phyloP scores from a whole-genome alignment of 352 stramenopile species.

The Pythium biforme region DNA sequence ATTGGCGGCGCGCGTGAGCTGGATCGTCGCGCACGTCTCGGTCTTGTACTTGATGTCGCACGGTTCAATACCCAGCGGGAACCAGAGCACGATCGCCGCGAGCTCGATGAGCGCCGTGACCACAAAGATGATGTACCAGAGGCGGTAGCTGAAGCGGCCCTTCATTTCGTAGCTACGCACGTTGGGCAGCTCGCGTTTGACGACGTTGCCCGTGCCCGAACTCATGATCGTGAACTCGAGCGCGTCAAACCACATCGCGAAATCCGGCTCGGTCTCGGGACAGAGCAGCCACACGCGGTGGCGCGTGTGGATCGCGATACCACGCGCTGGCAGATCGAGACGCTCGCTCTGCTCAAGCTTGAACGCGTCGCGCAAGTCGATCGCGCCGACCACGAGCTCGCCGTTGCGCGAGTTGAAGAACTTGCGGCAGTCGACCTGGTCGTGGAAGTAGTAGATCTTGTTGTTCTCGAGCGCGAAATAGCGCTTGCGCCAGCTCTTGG shows the following conservation, averaged over 20 bases:
- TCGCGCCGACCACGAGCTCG: constrained; percentile 71
- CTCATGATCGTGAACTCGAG: constrained; percentile 73
- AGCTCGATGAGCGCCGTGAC: constrained; percentile 68
- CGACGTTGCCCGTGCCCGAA: constrained; percentile 77
- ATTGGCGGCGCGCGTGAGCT: constrained; percentile 45
- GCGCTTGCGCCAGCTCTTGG: constrained; percentile 38
- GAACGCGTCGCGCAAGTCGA: constrained; percentile 61
- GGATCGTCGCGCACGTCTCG: constrained; percentile 60
- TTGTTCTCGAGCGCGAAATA: constrained; percentile 51
- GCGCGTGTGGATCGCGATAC: constrained; percentile 83
- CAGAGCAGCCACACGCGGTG: constrained; percentile 84
- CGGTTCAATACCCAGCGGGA: constrained; percentile 72
- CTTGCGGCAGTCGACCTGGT: constrained; percentile 79
- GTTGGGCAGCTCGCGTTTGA: constrained; percentile 84
- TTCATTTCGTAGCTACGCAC: constrained; percentile 90
- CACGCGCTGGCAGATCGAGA: constrained; percentile 79
- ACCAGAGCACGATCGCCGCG: constrained; percentile 79
- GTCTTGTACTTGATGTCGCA: constrained; percentile 50
- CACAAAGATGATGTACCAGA: constrained; percentile 81
- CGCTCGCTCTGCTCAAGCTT: constrained; percentile 23
- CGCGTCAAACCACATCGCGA: constrained; percentile 82
- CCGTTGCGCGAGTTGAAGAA: constrained; percentile 82
- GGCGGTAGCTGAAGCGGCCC: constrained; percentile 73
- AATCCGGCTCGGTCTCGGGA: constrained; percentile 81
- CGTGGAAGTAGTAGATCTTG: constrained; percentile 89